Evolutionary conservation across 2,329 filamentous ascomycete genomes (phyloP).

Genomic region (Talaromyces sp.): DNA sequence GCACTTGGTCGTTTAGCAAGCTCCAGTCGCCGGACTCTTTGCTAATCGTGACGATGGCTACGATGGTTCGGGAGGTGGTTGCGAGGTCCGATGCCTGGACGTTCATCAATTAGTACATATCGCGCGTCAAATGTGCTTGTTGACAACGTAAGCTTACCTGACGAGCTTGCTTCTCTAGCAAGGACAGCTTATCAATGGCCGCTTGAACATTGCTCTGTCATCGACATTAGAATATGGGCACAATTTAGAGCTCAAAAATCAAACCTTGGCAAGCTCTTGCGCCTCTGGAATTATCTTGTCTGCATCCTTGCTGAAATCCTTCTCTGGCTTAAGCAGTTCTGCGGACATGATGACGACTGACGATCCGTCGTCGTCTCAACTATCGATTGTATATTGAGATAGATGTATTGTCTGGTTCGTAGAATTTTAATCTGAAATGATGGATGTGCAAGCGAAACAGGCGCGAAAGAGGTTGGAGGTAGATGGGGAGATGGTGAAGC

Average conservation of each 20-base stretch:
- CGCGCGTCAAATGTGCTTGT: conserved; percentile 20
- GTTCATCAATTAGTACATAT: neutral
- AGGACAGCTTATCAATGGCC: conserved; percentile 88
- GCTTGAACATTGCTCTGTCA: conserved; percentile 65
- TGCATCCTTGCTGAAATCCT: conserved; percentile 97
- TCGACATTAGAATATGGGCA: neutral
- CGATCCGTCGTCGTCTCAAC: conserved; percentile 17
- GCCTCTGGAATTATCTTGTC: conserved; percentile 89
- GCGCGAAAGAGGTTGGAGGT: neutral
- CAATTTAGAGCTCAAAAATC: conserved; percentile 10
- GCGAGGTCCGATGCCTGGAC: conserved; percentile 85
- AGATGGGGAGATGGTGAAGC: conserved; percentile 5
- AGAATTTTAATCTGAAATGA: neutral
- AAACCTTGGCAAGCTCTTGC: conserved; percentile 81
- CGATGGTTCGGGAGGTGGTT: conserved; percentile 83
- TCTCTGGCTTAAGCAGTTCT: conserved; percentile 83
- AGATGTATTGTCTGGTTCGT: neutral
- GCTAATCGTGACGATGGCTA: conserved; percentile 88
- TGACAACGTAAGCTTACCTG: conserved; percentile 58
- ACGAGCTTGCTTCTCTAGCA: conserved; percentile 93
- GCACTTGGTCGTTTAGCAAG: conserved; percentile 91
- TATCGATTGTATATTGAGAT: neutral
- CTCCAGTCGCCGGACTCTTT: conserved; percentile 92
- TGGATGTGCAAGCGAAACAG: neutral
- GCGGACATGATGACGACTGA: conserved; percentile 67